Conservation (phyloP, 306 rosid genomes). For the Dicorynia guianensis region DNA sequence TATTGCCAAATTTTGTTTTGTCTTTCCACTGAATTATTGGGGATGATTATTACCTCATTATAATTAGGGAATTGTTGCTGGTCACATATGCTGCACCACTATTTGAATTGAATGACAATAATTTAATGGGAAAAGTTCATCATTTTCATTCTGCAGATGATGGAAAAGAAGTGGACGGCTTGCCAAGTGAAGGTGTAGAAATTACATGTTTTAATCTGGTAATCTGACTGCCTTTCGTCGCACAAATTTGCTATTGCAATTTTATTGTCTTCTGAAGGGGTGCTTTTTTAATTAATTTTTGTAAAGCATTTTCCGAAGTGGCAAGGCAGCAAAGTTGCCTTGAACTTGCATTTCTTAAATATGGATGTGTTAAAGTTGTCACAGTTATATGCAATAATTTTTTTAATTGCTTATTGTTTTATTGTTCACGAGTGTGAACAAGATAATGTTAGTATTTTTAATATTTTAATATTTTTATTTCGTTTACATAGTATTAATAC, state of each 20-base stretch:
- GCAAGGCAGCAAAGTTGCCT: background rate
- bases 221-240: slow-evolving; percentile 31
- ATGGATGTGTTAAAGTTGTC: slow-evolving; percentile 11
- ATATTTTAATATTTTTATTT: slow-evolving; percentile 14
- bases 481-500: background rate
- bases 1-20: slow-evolving; percentile 8
- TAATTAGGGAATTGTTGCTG: slow-evolving; percentile 15
- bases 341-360: slow-evolving; percentile 27
- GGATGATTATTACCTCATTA: slow-evolving; percentile 24
- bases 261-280: background rate
- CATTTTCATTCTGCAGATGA: slow-evolving; percentile 66
- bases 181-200: slow-evolving; percentile 86
- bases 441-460: slow-evolving; percentile 2
- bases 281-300: background rate
- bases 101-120: slow-evolving; percentile 19
- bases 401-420: slow-evolving; percentile 1
- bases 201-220: slow-evolving; percentile 87
- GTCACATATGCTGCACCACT: no score
- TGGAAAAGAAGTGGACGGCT: slow-evolving; percentile 83
- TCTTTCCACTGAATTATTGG: slow-evolving; percentile 11
- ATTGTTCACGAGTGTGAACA: background rate
- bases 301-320: background rate
- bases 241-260: slow-evolving; percentile 24
- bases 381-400: background rate
- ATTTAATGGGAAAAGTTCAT: slow-evolving; percentile 26